Evolutionary conservation across 1,284 basidiomycete genomes (phyloP).

Genomic region (Heterobasidion parviporum): DNA sequence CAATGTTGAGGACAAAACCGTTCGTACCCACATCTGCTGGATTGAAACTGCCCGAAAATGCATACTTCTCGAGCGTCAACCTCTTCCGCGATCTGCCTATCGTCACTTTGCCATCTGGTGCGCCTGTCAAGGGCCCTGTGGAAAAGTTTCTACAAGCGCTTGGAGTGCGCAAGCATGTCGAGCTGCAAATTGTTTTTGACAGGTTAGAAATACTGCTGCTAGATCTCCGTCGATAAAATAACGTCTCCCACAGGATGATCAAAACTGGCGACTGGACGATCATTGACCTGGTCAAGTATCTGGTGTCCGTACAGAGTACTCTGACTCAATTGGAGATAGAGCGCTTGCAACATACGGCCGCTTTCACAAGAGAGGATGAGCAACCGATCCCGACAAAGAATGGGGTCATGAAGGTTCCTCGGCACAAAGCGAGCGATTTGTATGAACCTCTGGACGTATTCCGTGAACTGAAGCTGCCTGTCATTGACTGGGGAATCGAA

Average conservation of each 20-base stretch:
- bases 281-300: slow-evolving; percentile 76
- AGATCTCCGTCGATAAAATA: slow-evolving; percentile 5
- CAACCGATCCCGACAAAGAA: slow-evolving; percentile 13
- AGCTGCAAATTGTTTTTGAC: slow-evolving; percentile 82
- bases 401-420: slow-evolving; percentile 24
- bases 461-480: slow-evolving; percentile 67
- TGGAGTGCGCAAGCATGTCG: slow-evolving; percentile 88
- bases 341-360: slow-evolving; percentile 71
- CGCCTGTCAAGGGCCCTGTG: slow-evolving; percentile 61
- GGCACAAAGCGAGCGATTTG: slow-evolving; percentile 62
- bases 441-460: slow-evolving; percentile 82
- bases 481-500: slow-evolving; percentile 82
- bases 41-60: slow-evolving; percentile 65
- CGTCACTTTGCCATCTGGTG: slow-evolving; percentile 66
- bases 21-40: slow-evolving; percentile 86
- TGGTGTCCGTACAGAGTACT: slow-evolving; percentile 78
- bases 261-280: slow-evolving; percentile 80
- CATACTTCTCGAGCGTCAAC: slow-evolving; percentile 86
- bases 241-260: slow-evolving; percentile 55
- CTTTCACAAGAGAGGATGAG: slow-evolving; percentile 63
- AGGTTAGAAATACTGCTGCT: slow-evolving; percentile 36
- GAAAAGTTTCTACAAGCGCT: slow-evolving; percentile 75
- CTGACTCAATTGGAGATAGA: slow-evolving; percentile 65
- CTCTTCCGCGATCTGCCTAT: slow-evolving; percentile 87
- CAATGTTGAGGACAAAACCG: slow-evolving; percentile 50